Percentiles rank a stretch among this genome's conserved stretches.
Conservation (phyloP, 257 asterid species). For the Plantago elongata region DNA sequence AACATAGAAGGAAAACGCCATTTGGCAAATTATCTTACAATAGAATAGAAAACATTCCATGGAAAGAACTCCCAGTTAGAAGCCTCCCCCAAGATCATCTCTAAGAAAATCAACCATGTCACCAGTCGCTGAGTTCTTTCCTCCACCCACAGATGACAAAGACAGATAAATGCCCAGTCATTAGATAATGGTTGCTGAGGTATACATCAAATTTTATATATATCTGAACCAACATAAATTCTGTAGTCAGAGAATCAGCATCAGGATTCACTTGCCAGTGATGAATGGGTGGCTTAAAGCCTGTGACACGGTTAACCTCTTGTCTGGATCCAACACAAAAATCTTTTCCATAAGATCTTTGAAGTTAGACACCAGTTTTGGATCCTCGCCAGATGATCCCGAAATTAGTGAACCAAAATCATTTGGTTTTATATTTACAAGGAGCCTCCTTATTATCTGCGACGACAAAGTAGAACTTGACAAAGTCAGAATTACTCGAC, state of each 20-base stretch:
- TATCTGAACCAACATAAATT: slow-evolving; percentile 68
- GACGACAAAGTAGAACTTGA: slow-evolving; percentile 22
- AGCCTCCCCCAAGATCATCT: slow-evolving; percentile 50
- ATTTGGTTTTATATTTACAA: slow-evolving; percentile 82
- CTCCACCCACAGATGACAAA: slow-evolving; percentile 65
- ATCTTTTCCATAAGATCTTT: slow-evolving; percentile 91
- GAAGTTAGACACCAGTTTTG: slow-evolving; percentile 79
- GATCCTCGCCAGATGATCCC: slow-evolving; percentile 94
- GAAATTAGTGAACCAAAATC: slow-evolving; percentile 72
- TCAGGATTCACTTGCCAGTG: slow-evolving; percentile 98
- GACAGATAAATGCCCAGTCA: slow-evolving; percentile 66
- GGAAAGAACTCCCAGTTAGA: slow-evolving; percentile 77
- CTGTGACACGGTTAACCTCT: slow-evolving; percentile 88
- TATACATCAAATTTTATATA: slow-evolving; percentile 52
- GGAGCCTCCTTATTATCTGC: slow-evolving; percentile 77
- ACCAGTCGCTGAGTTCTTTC: slow-evolving; percentile 43
- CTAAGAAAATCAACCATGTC: slow-evolving; percentile 46
- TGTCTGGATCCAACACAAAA: slow-evolving; percentile 92
- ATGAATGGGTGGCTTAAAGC: slow-evolving; percentile 98
- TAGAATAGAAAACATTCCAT: slow-evolving; percentile 93
- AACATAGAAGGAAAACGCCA: slow-evolving; percentile 52
- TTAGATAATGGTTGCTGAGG: slow-evolving; percentile 66
- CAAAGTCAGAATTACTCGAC: neutral
- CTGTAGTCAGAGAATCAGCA: slow-evolving; percentile 76
- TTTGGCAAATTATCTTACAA: slow-evolving; percentile 90